These are phyloP conservation scores for Holtermanniella nyarrowii DNA, from an alignment of 768 basidiomycete genomes.

Conservation along the genomic window DNA sequence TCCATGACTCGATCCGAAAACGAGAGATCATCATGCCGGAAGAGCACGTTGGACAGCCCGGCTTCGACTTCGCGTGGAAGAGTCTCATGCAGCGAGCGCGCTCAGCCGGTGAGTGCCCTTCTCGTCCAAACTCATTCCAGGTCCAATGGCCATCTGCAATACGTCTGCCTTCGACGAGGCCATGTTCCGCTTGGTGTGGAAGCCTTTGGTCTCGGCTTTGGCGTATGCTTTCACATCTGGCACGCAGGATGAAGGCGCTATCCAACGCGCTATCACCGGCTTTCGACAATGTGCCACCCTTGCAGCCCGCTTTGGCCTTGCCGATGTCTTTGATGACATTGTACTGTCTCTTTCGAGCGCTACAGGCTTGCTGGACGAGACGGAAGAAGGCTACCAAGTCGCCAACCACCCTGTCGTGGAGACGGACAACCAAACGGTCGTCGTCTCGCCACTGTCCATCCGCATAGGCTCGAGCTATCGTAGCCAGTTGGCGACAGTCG, in stretches of 20 bases:
- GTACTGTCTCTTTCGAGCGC: constrained; percentile 86
- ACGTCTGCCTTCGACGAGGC: constrained; percentile 71
- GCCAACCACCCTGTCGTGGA: constrained; percentile 74
- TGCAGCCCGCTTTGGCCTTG: constrained; percentile 75
- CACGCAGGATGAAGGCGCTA: constrained; percentile 92
- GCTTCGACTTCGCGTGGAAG: constrained; percentile 99
- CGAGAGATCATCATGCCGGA: constrained; percentile 95
- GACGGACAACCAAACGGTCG: constrained; percentile 77
- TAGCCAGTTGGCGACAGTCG: constrained; percentile 90
- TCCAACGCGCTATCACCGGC: constrained; percentile 88
- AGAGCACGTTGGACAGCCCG: constrained; percentile 89
- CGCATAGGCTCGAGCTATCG: constrained; percentile 91
- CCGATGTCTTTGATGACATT: constrained; percentile 94
- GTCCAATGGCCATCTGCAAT: constrained; percentile 65
- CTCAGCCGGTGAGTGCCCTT: constrained; percentile 54
- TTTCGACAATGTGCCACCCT: constrained; percentile 92
- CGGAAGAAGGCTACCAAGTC: constrained; percentile 49
- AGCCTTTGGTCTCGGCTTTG: constrained; percentile 82
- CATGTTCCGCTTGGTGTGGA: constrained; percentile 93
- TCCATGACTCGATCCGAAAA: constrained; percentile 90
- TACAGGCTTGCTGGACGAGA: constrained; percentile 69
- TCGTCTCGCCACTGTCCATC: constrained; percentile 83
- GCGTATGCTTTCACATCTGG: constrained; percentile 83
- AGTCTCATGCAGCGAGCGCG: constrained; percentile 73
- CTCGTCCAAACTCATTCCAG: constrained; percentile 33